Conservation (phyloP, 768 basidiomycete genomes). For the Dentipellis sp. region DNA sequence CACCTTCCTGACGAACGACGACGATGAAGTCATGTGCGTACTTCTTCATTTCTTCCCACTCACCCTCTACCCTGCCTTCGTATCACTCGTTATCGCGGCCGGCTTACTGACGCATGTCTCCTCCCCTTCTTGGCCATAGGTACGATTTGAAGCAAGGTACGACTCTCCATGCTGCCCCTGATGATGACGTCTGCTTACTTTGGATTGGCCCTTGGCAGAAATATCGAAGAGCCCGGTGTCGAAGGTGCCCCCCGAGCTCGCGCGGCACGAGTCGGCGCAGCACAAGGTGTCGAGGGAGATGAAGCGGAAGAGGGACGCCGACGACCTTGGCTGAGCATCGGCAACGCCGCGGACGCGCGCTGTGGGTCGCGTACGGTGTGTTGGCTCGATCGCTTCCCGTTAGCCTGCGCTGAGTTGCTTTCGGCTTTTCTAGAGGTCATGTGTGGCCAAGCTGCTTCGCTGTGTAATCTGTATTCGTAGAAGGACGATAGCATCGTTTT, state of each 20-base stretch:
- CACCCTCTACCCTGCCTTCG: neutral
- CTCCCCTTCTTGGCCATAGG: conserved; percentile 31
- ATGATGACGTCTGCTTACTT: neutral
- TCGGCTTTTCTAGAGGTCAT: no score
- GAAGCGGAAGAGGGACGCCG: conserved; percentile 87
- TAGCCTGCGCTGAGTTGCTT: no score
- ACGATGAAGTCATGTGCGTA: conserved; percentile 85
- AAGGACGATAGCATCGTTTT: no score
- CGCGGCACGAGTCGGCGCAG: conserved; percentile 86
- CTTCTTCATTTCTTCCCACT: neutral
- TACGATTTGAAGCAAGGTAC: conserved; percentile 92
- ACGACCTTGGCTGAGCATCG: conserved; percentile 34
- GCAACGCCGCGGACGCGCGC: no score
- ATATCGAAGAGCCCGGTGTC: conserved; percentile 91
- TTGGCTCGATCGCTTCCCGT: neutral
- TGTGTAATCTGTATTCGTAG: no score
- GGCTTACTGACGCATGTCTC: conserved; percentile 10
- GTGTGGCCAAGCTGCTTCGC: no score
- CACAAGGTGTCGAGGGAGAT: conserved; percentile 88
- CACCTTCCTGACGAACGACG: conserved; percentile 93
- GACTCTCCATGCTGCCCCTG: conserved; percentile 16
- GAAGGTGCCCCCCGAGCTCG: conserved; percentile 81
- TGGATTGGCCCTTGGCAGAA: conserved; percentile 36
- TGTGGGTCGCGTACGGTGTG: neutral
- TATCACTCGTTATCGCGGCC: conserved; percentile 4